phyloP scores from a whole-genome alignment of 2,329 filamentous ascomycete species.

The Penicillium sp. region DNA sequence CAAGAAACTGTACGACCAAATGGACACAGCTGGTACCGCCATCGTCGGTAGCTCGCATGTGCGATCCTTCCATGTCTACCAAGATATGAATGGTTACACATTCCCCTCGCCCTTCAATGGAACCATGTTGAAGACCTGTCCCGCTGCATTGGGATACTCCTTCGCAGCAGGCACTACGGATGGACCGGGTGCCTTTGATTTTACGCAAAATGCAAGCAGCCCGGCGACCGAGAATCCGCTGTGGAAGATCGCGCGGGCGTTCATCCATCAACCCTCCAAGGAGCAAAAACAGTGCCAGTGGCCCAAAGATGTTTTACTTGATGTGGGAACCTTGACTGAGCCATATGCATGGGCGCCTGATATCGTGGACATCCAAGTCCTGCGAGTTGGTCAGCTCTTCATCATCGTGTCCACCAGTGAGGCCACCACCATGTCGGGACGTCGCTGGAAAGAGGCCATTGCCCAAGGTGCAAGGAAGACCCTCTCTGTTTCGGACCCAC shows the following conservation, averaged over 20 bases:
- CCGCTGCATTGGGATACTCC: slow-evolving; percentile 81
- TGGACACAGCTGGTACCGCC: slow-evolving; percentile 36
- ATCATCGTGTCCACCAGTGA: slow-evolving; percentile 83
- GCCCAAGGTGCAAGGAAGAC: slow-evolving; percentile 48
- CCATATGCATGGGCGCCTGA: slow-evolving; percentile 90
- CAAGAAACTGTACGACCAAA: slow-evolving; percentile 50
- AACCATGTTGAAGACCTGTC: slow-evolving; percentile 62
- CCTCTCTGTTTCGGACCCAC: slow-evolving; percentile 48
- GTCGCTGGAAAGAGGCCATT: slow-evolving; percentile 75
- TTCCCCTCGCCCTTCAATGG: slow-evolving; percentile 67
- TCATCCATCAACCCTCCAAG: slow-evolving; percentile 64
- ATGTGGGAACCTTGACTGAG: slow-evolving; percentile 70
- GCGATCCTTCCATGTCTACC: slow-evolving; percentile 77
- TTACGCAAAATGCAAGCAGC: slow-evolving; percentile 79
- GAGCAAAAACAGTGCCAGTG: slow-evolving; percentile 70
- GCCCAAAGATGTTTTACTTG: slow-evolving; percentile 78
- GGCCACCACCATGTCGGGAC: slow-evolving; percentile 85
- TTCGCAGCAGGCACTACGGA: slow-evolving; percentile 92
- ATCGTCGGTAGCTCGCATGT: slow-evolving; percentile 59
- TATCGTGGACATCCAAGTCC: slow-evolving; percentile 78
- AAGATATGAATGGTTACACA: slow-evolving; percentile 69
- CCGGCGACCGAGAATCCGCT: slow-evolving; percentile 66
- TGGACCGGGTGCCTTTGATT: slow-evolving; percentile 85
- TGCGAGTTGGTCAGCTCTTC: slow-evolving; percentile 77
- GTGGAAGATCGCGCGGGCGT: slow-evolving; percentile 68